Conservation (phyloP, 2,329 filamentous ascomycete species). For the Acrocalymma vagum region DNA sequence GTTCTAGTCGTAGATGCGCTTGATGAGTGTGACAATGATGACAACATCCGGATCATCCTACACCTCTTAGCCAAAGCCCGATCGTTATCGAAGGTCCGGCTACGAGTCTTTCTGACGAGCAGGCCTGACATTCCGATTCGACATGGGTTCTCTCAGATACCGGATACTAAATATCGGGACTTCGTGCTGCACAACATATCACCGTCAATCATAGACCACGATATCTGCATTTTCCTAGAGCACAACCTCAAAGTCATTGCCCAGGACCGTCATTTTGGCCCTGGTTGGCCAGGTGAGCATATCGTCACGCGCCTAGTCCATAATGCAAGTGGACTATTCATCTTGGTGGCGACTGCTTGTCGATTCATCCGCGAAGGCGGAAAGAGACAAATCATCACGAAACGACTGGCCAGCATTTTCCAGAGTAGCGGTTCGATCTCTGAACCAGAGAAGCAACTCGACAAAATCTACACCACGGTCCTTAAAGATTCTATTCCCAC, state of each 20-base stretch:
- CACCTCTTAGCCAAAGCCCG: slow-evolving; percentile 6
- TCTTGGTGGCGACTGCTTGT: slow-evolving; percentile 32
- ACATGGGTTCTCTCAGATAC: slow-evolving; percentile 6
- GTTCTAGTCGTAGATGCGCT: slow-evolving; percentile 26
- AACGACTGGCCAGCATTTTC: no score
- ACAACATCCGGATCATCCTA: slow-evolving; percentile 8
- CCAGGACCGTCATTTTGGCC: background rate
- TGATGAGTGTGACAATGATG: slow-evolving; percentile 32
- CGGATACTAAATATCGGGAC: slow-evolving; percentile 2
- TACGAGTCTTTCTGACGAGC: slow-evolving; percentile 20
- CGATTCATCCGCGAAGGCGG: slow-evolving; percentile 18
- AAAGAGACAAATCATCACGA: no score
- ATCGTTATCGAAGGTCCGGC: background rate
- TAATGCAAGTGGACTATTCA: slow-evolving; percentile 40
- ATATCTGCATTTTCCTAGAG: slow-evolving; percentile 14
- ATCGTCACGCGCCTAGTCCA: slow-evolving; percentile 26
- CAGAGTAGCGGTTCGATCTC: no score
- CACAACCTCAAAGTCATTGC: slow-evolving; percentile 16
- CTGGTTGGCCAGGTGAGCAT: slow-evolving; percentile 21
- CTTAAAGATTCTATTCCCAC: background rate
- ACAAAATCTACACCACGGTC: slow-evolving; percentile 4
- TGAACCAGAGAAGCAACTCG: slow-evolving; percentile 1
- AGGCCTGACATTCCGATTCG: slow-evolving; percentile 13
- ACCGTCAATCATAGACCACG: slow-evolving; percentile 5
- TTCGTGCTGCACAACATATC: slow-evolving; percentile 16